Percentiles rank a stretch among this genome's conserved stretches.
phyloP scores from a whole-genome alignment of 2,329 filamentous ascomycete genomes.

The Venturiaceae sp. region DNA sequence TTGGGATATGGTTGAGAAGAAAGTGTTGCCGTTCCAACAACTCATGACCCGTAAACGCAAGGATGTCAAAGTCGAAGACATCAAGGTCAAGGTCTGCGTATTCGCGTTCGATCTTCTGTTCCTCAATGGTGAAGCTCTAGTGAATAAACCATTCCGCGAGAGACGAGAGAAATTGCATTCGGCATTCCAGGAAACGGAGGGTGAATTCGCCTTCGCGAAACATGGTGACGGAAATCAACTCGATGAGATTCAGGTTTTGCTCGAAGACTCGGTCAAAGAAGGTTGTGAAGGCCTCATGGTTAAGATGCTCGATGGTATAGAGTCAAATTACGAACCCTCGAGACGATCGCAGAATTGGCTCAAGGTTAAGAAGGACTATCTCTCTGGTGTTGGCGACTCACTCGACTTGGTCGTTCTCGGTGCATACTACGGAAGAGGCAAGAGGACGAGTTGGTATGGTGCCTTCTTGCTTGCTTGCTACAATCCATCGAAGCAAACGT shows the following conservation, averaged over 20 bases:
- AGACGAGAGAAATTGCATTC: slow-evolving; percentile 64
- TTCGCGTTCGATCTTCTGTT: slow-evolving; percentile 95
- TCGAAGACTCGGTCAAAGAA: slow-evolving; percentile 91
- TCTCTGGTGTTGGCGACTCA: slow-evolving; percentile 86
- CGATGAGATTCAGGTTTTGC: slow-evolving; percentile 83
- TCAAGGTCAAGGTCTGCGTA: slow-evolving; percentile 94
- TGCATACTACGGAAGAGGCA: slow-evolving; percentile 89
- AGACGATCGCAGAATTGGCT: slow-evolving; percentile 97
- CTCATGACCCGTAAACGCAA: slow-evolving; percentile 98
- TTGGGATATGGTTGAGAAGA: slow-evolving; percentile 92
- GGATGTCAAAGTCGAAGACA: slow-evolving; percentile 89
- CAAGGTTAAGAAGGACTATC: slow-evolving; percentile 98
- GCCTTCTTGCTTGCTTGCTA: slow-evolving; percentile 94
- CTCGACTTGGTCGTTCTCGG: slow-evolving; percentile 93
- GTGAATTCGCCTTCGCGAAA: slow-evolving; percentile 86
- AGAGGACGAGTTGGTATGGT: slow-evolving; percentile 90
- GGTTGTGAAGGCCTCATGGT: slow-evolving; percentile 98
- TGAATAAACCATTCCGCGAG: slow-evolving; percentile 78
- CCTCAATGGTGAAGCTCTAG: slow-evolving; percentile 79
- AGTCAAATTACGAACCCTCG: slow-evolving; percentile 92
- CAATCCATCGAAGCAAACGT: slow-evolving; percentile 68
- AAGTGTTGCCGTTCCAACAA: slow-evolving; percentile 93
- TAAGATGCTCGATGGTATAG: slow-evolving; percentile 91
- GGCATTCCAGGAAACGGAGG: slow-evolving; percentile 70
- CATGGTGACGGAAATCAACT: slow-evolving; percentile 79